Evolutionary conservation across 306 rosid genomes (phyloP).

Genomic region (Citrullus mucosospermus): DNA sequence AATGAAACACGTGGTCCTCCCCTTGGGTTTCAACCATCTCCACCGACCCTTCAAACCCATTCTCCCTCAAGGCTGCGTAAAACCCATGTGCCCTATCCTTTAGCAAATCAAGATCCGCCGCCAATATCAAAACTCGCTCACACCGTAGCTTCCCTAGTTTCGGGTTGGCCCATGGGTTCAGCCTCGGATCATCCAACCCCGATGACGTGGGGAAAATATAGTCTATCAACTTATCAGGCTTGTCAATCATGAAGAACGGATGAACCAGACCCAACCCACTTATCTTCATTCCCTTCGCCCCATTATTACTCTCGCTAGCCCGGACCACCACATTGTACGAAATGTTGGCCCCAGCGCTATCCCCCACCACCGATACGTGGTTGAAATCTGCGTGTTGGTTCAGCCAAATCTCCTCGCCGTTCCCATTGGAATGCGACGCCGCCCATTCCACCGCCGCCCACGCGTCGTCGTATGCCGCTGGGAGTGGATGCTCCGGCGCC

Average conservation of each 20-base stretch:
- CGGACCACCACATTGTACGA: constrained; percentile 15
- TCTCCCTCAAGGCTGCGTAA: constrained; percentile 9
- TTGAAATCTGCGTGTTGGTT: constrained; percentile 14
- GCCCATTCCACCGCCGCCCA: constrained; percentile 20
- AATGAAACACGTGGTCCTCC: constrained; percentile 21
- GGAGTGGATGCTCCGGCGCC: constrained; percentile 26
- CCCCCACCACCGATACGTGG: constrained; percentile 15
- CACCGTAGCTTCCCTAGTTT: constrained; percentile 9
- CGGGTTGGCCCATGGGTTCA: constrained; percentile 20
- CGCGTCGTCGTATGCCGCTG: constrained; percentile 18
- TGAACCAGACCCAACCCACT: constrained; percentile 16
- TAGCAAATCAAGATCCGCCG: constrained; percentile 13
- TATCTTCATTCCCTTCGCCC: not conserved
- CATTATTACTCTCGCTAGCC: not conserved
- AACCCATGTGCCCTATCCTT: constrained; percentile 16
- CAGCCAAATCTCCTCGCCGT: constrained; percentile 16
- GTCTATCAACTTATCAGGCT: constrained; percentile 12
- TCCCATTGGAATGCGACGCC: not conserved
- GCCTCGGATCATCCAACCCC: constrained; percentile 21
- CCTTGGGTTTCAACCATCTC: constrained; percentile 16
- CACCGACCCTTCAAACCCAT: constrained; percentile 19
- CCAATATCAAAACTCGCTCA: constrained; percentile 13
- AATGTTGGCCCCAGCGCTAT: constrained; percentile 20
- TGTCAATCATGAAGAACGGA: constrained; percentile 10
- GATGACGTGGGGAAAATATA: constrained; percentile 10